Conservation (phyloP, 495 filamentous ascomycete genomes). For the Daldinia vernicosa region DNA sequence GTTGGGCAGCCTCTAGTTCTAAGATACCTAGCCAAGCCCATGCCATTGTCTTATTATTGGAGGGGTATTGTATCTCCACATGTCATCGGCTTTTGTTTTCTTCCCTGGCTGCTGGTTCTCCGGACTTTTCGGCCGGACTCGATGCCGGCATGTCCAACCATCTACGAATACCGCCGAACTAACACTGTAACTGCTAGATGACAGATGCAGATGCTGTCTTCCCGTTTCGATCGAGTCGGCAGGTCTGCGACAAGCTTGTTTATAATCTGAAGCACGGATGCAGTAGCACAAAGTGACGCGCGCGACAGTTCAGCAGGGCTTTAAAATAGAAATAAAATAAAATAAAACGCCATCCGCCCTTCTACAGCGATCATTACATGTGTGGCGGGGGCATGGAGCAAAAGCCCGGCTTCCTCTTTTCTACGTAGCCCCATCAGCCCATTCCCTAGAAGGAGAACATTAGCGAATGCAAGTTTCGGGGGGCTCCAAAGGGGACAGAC, state of each 20-base stretch:
- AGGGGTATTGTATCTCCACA: constrained; percentile 40
- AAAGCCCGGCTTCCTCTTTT: constrained; percentile 35
- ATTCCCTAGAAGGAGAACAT: constrained; percentile 40
- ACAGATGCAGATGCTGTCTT: background rate
- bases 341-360: constrained; percentile 28
- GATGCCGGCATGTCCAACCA: constrained; percentile 36
- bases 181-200: background rate
- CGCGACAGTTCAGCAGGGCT: constrained; percentile 10
- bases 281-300: constrained; percentile 18
- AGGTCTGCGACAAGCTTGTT: background rate
- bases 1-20: constrained; percentile 30
- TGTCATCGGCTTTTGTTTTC: constrained; percentile 42
- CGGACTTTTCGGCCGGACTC: constrained; percentile 39
- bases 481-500: constrained; percentile 18
- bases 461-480: constrained; percentile 40
- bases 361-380: constrained; percentile 36
- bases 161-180: constrained; percentile 37
- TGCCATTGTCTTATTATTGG: constrained; percentile 30
- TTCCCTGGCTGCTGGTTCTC: constrained; percentile 35
- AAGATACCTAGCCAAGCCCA: constrained; percentile 38
- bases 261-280: background rate
- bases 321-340: background rate
- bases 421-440: constrained; percentile 39
- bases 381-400: constrained; percentile 34
- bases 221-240: constrained; percentile 2